Base-by-base conservation (phyloP, 169 alveolate genomes). In the Amoebophrya sp. region DNA sequence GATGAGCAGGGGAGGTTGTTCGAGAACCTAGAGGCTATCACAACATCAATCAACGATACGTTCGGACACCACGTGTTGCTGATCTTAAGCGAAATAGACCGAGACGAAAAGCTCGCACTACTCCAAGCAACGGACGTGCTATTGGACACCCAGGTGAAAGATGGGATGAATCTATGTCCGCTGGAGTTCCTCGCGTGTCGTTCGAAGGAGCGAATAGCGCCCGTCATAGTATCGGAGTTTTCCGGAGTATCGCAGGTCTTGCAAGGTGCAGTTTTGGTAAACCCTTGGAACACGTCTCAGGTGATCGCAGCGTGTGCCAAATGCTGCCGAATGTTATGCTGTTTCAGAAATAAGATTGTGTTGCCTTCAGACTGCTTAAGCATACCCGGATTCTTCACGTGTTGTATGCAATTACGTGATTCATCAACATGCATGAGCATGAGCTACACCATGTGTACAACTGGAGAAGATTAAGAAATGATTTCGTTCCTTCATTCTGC, bases 71-170 rank as follows among this genome's bases (percentile, higher is more conserved):
- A 92, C 91, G 76, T 93, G 89, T 90, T 41, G 78, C 76, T 93
- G 65, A 38, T 40, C 55, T 26, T 93, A 24, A 10, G 55, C 90
- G 83, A 78, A n/a, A 92, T 93, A 47, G 91, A 39, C 41, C 89
- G 90, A 90, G 92, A 93, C 41, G 94, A 93, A 90, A 91, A 92
- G 76, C 95, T 92, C 53, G 95, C 97, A 6, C 89, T 95, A 41
- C 95, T 95, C 91, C 93, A 89, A 39, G 95, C 96, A 0, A 96
- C 97, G 0, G 97, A 96, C 93, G 95, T 96, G 91, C 94, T 95
- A 40, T 91, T 96, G 91, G 97, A 96, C 93, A 95, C 97, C 29
- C 93, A 95, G 91, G 95, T 96, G 78, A 94, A 97, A 34, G 97
- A 96, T 29, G 98, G 98, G 6, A 92, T 96, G 10, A 96, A 96